Base-by-base conservation (phyloP, 148 eudicot species). In the Rhododendron ovatum region DNA sequence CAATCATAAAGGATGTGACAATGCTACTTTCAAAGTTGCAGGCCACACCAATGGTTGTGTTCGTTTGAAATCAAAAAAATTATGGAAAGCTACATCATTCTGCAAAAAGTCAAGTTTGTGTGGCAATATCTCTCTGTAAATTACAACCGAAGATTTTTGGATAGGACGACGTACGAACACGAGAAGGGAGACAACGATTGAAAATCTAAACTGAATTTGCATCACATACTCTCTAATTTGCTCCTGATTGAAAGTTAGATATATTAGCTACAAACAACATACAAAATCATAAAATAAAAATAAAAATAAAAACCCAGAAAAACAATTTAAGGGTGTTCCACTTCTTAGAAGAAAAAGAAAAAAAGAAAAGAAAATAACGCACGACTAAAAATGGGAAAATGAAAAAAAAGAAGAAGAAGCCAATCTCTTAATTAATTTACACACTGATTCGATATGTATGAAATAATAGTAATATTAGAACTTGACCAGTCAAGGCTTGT, bases 381-480 rank as follows among this genome's bases (percentile, higher is more conserved):
- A 78, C 88, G 85, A 61, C 43, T 39, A 78, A 82, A 45, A 78
- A 51, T 43, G 28, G 28, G 39, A 47, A 85, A 79, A 79, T 20
- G 83, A 28, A 86, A 79, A 26, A 12, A 33, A 45, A 30, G 0
- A 4, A 81, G 63, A 87, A 89, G 12, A 87, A 41, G 41, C 69
- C 88, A 88, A 81, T 82, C 89, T 90, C 80, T 91, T 75, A 65
- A 65, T 91, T 75, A 65, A 65, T 69, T 69, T 84, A 90, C 93
- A 91, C 93, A 91, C 90, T 82, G 71, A n/a, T 65, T 86, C 67
- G 71, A 88, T 77, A 91, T 51, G 82, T 86, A 84, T 89, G 78
- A 7, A 22, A 61, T 20, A 57, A 5, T 41, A 41, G 1, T 48
- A 53, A 3, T 53, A 6, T 5, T 20, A 18, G 65, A 59, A 59